Evolutionary conservation across 2,329 filamentous ascomycete species (phyloP).

Genomic region (Xylaria sp.): DNA sequence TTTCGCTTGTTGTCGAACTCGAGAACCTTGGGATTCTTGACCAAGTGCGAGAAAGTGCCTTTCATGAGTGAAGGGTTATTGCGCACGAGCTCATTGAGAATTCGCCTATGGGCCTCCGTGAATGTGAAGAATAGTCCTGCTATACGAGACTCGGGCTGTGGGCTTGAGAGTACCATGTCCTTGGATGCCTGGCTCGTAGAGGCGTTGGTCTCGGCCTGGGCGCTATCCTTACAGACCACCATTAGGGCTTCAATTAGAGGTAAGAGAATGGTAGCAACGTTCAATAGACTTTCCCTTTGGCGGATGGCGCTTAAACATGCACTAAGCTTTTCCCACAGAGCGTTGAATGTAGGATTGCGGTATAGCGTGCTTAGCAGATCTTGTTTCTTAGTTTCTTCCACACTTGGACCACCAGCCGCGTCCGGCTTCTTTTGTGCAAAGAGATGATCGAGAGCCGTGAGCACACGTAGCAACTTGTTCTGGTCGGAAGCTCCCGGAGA

Average conservation of each 20-base stretch:
- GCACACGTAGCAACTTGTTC: constrained; percentile 90
- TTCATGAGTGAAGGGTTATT: constrained; percentile 99
- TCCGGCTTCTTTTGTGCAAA: constrained; percentile 80
- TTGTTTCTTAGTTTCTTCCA: constrained; percentile 73
- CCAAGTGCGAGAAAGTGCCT: constrained; percentile 92
- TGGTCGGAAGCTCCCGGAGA: constrained; percentile 96
- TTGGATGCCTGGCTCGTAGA: constrained; percentile 63
- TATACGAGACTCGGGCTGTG: constrained; percentile 82
- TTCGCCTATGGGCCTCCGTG: constrained; percentile 96
- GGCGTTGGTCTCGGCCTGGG: constrained; percentile 73
- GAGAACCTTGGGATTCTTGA: constrained; percentile 98
- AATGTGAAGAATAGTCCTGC: constrained; percentile 96
- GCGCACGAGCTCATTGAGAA: constrained; percentile 96
- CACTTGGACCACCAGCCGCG: constrained; percentile 57
- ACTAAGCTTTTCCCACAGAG: constrained; percentile 92
- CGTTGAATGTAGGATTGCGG: constrained; percentile 88
- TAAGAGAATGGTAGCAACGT: constrained; percentile 93
- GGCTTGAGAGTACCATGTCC: constrained; percentile 79
- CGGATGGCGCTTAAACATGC: constrained; percentile 88
- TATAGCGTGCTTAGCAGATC: constrained; percentile 90
- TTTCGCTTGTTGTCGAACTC: constrained; percentile 99
- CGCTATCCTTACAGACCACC: constrained; percentile 99
- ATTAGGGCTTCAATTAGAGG: constrained; percentile 96
- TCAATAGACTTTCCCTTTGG: constrained; percentile 93
- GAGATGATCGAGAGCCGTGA: constrained; percentile 94